A percentile compares a stretch with the other conserved stretches of the same genome.
These are phyloP conservation scores for Aegilops tauschii DNA, from an alignment of 176 grass and related monocot genomes.

Conservation along the genomic window DNA sequence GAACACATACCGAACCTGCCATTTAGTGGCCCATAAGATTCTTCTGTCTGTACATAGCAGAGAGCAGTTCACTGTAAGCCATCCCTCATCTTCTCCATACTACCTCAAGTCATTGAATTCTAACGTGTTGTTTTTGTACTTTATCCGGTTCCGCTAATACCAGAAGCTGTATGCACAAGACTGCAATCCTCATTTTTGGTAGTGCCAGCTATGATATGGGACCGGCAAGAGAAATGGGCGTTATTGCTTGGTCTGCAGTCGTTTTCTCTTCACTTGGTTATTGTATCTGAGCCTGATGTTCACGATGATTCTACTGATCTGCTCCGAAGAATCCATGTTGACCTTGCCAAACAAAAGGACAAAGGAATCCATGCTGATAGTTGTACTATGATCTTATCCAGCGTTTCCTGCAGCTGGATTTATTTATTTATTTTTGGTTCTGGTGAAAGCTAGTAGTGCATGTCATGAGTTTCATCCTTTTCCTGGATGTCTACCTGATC, in stretches of 20 bases:
- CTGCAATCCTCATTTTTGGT: not conserved
- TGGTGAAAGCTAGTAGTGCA: not conserved
- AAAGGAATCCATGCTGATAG: not conserved
- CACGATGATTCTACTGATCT: not conserved
- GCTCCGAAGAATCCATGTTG: not conserved
- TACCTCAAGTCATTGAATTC: not conserved
- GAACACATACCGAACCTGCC: not conserved
- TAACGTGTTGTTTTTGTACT: not conserved
- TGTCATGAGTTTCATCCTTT: not conserved
- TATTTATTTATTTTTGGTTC: not conserved
- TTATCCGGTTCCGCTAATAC: not conserved
- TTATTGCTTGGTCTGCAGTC: not conserved
- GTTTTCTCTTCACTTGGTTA: not conserved
- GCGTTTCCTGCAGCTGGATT: not conserved
- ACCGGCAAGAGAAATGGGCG: not conserved
- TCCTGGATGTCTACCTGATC: not conserved
- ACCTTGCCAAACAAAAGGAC: no score
- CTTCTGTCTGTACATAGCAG: not conserved
- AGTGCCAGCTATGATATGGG: not conserved
- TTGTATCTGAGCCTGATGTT: not conserved
- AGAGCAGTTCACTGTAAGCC: constrained; percentile 5
- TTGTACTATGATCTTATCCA: not conserved
- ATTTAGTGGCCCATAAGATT: not conserved
- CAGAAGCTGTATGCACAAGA: not conserved
- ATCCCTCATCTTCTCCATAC: not conserved